Evolutionary conservation across 345 rosid species (phyloP).

Genomic region (Camelina hispida): DNA sequence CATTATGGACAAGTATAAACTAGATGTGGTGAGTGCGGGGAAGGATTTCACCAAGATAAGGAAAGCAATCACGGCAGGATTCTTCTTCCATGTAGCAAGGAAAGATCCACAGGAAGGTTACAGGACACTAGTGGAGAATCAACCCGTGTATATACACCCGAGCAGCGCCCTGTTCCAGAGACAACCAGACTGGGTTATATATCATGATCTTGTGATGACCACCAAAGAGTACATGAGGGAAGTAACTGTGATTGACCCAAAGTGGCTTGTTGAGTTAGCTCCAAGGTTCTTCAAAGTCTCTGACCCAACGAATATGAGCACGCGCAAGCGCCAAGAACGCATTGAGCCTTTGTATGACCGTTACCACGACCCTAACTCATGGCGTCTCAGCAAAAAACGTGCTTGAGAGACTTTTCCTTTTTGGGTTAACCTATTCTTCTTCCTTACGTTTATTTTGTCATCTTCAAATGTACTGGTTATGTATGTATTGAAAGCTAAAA

Average conservation of each 20-base stretch:
- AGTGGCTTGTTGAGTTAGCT: conserved; percentile 91
- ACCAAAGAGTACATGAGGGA: conserved; percentile 96
- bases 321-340: conserved; percentile 87
- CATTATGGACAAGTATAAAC: conserved; percentile 90
- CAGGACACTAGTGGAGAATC: conserved; percentile 84
- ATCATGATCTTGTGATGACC: conserved; percentile 93
- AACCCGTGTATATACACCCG: conserved; percentile 85
- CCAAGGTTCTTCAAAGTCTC: conserved; percentile 88
- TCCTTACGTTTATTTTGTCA: background rate
- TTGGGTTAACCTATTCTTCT: conserved; percentile 17
- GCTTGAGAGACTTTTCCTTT: conserved; percentile 50
- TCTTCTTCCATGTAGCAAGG: conserved; percentile 83
- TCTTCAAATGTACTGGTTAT: background rate
- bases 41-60: conserved; percentile 73
- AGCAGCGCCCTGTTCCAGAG: conserved; percentile 92
- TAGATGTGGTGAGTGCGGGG: conserved; percentile 86
- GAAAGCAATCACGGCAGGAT: conserved; percentile 90
- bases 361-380: conserved; percentile 89
- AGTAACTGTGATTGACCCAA: conserved; percentile 84
- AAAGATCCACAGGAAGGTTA: conserved; percentile 93
- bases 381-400: conserved; percentile 84
- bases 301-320: conserved; percentile 88
- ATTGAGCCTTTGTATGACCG: conserved; percentile 87
- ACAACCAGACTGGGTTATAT: conserved; percentile 96
- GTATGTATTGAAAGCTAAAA: conserved; percentile 15